Evolutionary conservation across 495 filamentous ascomycete genomes (phyloP), one percentile per base, ranked within the genome.

Genomic region (Geopyxis carbonaria): DNA sequence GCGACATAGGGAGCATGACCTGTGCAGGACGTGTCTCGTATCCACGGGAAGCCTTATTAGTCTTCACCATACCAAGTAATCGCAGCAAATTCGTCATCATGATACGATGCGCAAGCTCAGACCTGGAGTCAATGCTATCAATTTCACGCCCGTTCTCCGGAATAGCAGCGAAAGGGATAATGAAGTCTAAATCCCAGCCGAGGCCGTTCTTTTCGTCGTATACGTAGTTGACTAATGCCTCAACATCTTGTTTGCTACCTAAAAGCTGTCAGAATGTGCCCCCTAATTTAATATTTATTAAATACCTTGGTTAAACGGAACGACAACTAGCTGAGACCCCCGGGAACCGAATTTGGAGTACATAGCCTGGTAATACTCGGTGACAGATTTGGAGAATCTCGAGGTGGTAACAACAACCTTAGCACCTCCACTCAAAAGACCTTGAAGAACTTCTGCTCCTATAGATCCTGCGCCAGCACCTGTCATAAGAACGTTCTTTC

Each of bases 361-460:
- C 84, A 99, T 95, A 31, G 80, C 75, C 63, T 95, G 89, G 63
- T 95, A 99, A 64, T 95, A 95, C 63, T 99, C 91, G 18, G 91
- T 99, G 35, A 95, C 89, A 56, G 94, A 80, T 25, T 83, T 83
- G 2, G 91, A 95, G 68, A 85, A 95, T 43, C 89, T 75, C 57
- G 81, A 91, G 21, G 89, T 95, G 6, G 89, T 95, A 40, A 99
- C 89, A 37, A 93, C 62, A 23, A 99, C 89, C 64, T 84, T 85
- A 48, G 87, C 89, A 52, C 89, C 89, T 59, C 91, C 89, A 53
- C 81, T 91, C 59, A 99, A 86, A 42, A 99, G 65, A 24, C 89
- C 89, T 60, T 95, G 86, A 9, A 99, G 69, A 30, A 99, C 87
- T 42, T 95, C 89, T n/a, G 91, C 91, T 54, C 86, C 89, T 51